Percentiles rank a stretch among this genome's conserved stretches.
Conservation (phyloP, 768 basidiomycete genomes). For the Xerocomellus chrysenteron region DNA sequence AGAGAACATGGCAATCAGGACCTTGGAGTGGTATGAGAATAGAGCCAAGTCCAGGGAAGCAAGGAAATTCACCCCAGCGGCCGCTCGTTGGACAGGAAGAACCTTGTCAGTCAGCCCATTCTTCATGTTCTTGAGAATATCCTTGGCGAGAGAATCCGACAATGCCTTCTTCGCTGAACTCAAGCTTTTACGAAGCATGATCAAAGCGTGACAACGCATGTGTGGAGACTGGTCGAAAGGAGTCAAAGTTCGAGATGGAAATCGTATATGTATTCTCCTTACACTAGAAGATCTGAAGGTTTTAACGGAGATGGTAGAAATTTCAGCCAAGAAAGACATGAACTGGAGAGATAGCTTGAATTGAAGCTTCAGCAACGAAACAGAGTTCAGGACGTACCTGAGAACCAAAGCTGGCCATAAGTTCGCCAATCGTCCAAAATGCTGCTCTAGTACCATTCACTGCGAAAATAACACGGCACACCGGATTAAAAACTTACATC, state of each 20-base stretch:
- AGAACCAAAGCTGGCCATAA: constrained; percentile 81
- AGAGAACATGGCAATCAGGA: constrained; percentile 58
- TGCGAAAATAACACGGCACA: neutral
- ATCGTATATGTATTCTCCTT: constrained; percentile 27
- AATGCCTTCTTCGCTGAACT: constrained; percentile 78
- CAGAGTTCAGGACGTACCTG: constrained; percentile 56
- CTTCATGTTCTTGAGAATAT: constrained; percentile 82
- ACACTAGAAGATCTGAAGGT: constrained; percentile 73
- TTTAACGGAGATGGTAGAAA: constrained; percentile 62
- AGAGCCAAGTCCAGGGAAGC: neutral
- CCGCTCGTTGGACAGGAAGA: constrained; percentile 80
- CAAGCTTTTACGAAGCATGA: constrained; percentile 78
- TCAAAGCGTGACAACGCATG: constrained; percentile 77
- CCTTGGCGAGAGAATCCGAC: constrained; percentile 73
- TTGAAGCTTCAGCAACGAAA: neutral
- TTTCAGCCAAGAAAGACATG: constrained; percentile 95
- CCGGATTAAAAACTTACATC: constrained; percentile 48
- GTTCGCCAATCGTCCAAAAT: constrained; percentile 82
- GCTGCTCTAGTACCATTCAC: constrained; percentile 56
- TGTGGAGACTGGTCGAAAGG: constrained; percentile 59
- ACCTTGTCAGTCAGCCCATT: constrained; percentile 77
- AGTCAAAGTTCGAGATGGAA: constrained; percentile 5
- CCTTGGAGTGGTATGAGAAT: constrained; percentile 36
- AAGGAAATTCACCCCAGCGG: constrained; percentile 58
- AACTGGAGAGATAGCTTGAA: constrained; percentile 49